Base-by-base conservation (phyloP, 345 rosid genomes). In the Boechera divaricarpa region DNA sequence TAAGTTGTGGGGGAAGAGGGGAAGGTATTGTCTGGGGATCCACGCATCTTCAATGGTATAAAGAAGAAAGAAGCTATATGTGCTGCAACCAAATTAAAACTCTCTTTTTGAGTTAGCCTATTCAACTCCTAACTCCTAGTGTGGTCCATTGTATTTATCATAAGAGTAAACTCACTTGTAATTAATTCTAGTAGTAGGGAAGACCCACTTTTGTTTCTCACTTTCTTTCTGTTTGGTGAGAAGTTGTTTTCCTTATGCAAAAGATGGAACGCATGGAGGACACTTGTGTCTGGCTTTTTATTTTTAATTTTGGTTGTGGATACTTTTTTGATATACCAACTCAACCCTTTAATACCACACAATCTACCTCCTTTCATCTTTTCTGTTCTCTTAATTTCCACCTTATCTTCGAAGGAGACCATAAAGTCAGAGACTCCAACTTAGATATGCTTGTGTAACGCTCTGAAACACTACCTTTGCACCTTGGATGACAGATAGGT, bases 251-350 rank as follows among this genome's bases (percentile, higher is more conserved):
- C 71, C 45, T 63, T 63, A 5, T 70, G 80, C 58, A 45, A 77
- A 70, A 69, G 51, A 62, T 63, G 57, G 48, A 69, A 63, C 70
- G 80, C 80, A 77, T 77, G 80, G 35, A 70, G 59, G 76, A 77
- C 80, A 69, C 66, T 77, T 77, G 80, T 69, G 58, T 63, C 42
- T 29, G 6, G 8, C 54, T 61, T 59, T 64, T 60, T 45, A 11
- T 60, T 16, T 13, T 28, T 28, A 28, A 6, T 18, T 63, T 67
- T 53, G 38, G 59, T 65, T 77, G 70, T 62, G 70, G 54, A 42
- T 62, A 26, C 58, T 76, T 39, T 28, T 52, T n/a, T 75, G 67
- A 76, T 44, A 33, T 28, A 61, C 38, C 38, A 61, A 48, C 41
- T 61, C 31, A 56, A 69, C 29, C 42, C 21, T 32, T 28, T 65